Percentiles rank a stretch among this genome's conserved stretches.
Conservation (phyloP, 352 stramenopile genomes). For the Phytopythium mirpurense region DNA sequence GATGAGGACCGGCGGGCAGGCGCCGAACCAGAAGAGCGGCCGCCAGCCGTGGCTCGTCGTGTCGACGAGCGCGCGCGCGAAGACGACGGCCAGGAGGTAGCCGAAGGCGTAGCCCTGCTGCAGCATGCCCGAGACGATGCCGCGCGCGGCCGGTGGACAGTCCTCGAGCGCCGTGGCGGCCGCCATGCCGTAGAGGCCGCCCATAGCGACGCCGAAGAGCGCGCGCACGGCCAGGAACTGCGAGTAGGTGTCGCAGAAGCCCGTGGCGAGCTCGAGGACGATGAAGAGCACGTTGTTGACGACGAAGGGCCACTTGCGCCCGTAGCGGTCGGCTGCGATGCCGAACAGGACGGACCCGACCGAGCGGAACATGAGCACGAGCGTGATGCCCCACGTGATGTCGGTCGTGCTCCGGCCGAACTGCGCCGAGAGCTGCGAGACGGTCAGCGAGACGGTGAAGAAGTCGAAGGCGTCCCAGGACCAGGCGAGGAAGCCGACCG, state of each 20-base stretch:
- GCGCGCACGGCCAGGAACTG: slow-evolving; percentile 29
- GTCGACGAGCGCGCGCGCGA: slow-evolving; percentile 23
- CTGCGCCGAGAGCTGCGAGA: slow-evolving; percentile 35
- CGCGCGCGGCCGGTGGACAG: slow-evolving; percentile 22
- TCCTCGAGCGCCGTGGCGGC: slow-evolving; percentile 35
- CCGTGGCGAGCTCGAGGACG: slow-evolving; percentile 27
- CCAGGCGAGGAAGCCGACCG: slow-evolving; percentile 31
- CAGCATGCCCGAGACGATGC: slow-evolving; percentile 42
- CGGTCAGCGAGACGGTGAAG: slow-evolving; percentile 47
- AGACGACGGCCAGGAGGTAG: slow-evolving; percentile 32
- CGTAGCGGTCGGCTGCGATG: slow-evolving; percentile 35
- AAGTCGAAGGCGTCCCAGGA: slow-evolving; percentile 51
- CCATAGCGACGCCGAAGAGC: slow-evolving; percentile 38
- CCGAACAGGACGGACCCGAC: slow-evolving; percentile 36
- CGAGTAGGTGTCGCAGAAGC: slow-evolving; percentile 31
- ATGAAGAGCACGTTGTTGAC: slow-evolving; percentile 43
- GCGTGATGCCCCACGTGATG: slow-evolving; percentile 51
- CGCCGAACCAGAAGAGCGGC: slow-evolving; percentile 41
- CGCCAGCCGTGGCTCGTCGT: slow-evolving; percentile 39
- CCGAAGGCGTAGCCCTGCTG: slow-evolving; percentile 42
- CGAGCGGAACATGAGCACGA: slow-evolving; percentile 45
- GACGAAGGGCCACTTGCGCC: slow-evolving; percentile 36
- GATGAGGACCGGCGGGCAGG: slow-evolving; percentile 34
- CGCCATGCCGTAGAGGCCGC: slow-evolving; percentile 36
- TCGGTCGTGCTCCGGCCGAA: slow-evolving; percentile 33